Conservation (phyloP, 75 land plant species). For the Sequoia sempervirens region DNA sequence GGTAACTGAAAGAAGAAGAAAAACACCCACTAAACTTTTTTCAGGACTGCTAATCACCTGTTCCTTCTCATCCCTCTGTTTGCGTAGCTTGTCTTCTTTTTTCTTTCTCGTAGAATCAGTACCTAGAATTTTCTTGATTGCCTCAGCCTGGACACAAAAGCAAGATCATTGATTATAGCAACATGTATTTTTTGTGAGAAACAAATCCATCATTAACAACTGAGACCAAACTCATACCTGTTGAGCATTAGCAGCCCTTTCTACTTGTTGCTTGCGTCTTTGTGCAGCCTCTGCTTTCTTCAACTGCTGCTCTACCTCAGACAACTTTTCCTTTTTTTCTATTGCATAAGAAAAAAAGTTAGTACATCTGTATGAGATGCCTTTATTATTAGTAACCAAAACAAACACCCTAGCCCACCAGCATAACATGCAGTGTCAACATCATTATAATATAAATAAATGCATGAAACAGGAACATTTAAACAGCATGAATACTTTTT, state of each 20-base stretch:
- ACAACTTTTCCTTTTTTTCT: conserved; percentile 84
- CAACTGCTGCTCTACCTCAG: conserved; percentile 82
- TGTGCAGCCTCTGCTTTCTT: conserved; percentile 93
- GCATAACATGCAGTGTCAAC: background rate
- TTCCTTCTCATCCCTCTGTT: conserved; percentile 71
- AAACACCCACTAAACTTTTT: background rate
- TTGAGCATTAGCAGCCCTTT: conserved; percentile 77
- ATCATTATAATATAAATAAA: background rate
- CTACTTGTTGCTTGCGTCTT: conserved; percentile 78
- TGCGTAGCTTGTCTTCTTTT: conserved; percentile 61
- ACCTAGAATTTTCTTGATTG: conserved; percentile 88
- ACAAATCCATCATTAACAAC: background rate
- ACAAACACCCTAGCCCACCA: background rate
- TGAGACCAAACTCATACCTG: conserved; percentile 48
- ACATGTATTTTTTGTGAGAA: background rate
- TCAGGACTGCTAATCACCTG: conserved; percentile 34
- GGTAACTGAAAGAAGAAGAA: background rate
- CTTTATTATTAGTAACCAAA: background rate
- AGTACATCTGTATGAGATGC: background rate
- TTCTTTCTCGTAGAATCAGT: conserved; percentile 80
- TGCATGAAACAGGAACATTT: background rate
- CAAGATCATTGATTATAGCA: background rate
- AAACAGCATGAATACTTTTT: background rate
- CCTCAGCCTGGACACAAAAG: conserved; percentile 57
- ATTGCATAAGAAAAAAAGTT: conserved; percentile 9